Base-by-base conservation (phyloP, 2,329 filamentous ascomycete species). In the Cladophialophora yegresii region DNA sequence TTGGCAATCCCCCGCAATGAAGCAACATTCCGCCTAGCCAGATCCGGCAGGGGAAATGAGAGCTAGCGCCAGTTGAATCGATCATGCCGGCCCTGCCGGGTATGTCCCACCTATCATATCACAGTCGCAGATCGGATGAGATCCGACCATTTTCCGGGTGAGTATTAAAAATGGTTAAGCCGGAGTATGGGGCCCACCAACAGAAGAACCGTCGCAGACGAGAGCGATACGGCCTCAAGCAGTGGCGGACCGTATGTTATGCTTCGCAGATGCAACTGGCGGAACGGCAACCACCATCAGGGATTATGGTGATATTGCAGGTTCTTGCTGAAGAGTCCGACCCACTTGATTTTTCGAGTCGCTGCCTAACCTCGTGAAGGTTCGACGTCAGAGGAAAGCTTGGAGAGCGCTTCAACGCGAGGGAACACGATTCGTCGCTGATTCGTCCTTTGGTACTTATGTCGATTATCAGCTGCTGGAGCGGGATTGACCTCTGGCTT, bases 21-120 rank as follows among this genome's bases (percentile, higher is more conserved):
- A 43, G 13, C 36, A 43, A 20, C 36, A 12, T 7, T 13, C 23
- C 8, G 30, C 10, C 20, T 28, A 45, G 20, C 55, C 22, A n/a
- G 33, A 30, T 47, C 45, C 4, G 55, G 45, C 45, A 58, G 3
- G 36, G 40, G 43, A 23, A 58, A 32, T 58, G 43, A 49, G 58
- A 50, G 47, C 47, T 43, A 43, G 36, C 36, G 36, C n/a, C 5
- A 6, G 47, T 50, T 16, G 6, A 23, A 23, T 22, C n/a, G 45
- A 47, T 4, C n/a, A 16, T 47, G 16, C n/a, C 16, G 5, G 4
- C 43, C 22, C n/a, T n/a, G 45, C 8, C 12, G 20, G 47, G 7
- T 20, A 20, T 10, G 1, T 23, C 13, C 47, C 47, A 13, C 20
- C 9, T 50, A 16, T 22, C 12, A 12, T 50, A 16, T 22, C 12